Percentiles rank a stretch among this genome's conserved stretches.
phyloP scores from a whole-genome alignment of 1,284 basidiomycete genomes.

The Apiotrichum domesticum region DNA sequence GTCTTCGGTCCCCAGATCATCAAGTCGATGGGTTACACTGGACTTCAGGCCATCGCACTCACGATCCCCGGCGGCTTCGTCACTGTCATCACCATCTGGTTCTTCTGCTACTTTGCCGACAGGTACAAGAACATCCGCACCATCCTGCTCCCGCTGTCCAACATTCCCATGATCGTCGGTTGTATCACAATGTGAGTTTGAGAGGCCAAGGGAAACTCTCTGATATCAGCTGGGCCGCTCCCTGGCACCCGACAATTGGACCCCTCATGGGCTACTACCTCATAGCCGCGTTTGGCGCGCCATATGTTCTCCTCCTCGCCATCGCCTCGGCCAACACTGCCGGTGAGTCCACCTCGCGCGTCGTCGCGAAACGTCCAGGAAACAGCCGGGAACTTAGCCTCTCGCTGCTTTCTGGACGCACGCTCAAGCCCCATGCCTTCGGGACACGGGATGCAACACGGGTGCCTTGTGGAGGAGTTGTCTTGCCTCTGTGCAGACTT shows the following conservation, averaged over 20 bases:
- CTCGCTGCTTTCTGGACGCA: neutral
- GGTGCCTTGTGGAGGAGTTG: constrained; percentile 32
- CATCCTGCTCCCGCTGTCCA: constrained; percentile 47
- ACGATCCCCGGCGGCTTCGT: constrained; percentile 48
- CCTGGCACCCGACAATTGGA: constrained; percentile 47
- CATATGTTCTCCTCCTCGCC: constrained; percentile 50
- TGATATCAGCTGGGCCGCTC: constrained; percentile 45
- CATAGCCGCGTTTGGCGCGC: constrained; percentile 49
- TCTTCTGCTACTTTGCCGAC: constrained; percentile 47
- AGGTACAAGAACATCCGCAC: constrained; percentile 45
- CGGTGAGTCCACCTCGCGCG: constrained; percentile 18
- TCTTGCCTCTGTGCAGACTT: neutral
- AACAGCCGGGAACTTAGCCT: neutral
- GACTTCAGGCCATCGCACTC: constrained; percentile 48
- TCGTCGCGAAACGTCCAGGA: neutral
- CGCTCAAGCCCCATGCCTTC: constrained; percentile 1
- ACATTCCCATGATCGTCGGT: constrained; percentile 51
- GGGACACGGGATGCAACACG: constrained; percentile 38
- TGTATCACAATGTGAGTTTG: constrained; percentile 32
- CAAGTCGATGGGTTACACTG: constrained; percentile 48
- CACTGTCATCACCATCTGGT: constrained; percentile 48
- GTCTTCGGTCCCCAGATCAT: constrained; percentile 52
- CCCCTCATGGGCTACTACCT: constrained; percentile 52
- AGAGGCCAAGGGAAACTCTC: neutral
- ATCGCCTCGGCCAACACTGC: constrained; percentile 48